Base-by-base conservation (phyloP, 345 rosid genomes). In the Rhizophora apiculata region DNA sequence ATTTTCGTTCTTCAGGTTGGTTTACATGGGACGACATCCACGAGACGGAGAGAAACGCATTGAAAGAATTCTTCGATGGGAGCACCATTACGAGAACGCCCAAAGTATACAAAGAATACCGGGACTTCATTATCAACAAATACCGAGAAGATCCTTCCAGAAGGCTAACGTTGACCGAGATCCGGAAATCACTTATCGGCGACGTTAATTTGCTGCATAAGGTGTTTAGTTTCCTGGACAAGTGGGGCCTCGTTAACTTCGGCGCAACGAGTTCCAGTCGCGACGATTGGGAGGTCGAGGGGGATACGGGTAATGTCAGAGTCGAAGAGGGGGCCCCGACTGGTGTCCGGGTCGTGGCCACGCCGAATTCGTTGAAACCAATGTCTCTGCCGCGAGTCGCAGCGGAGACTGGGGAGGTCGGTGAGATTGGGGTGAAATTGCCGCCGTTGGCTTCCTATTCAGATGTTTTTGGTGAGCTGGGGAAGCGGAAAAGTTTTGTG, bases 1-100 rank as follows among this genome's bases (percentile, higher is more conserved):
- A 10, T 60, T 62, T 65, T 59, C 10, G 19, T 27, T 62, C 24
- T 5, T 31, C 72, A 89, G 96, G 92, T 78, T 95, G 98, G 98
- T 95, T 95, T 74, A 65, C 82, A 36, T 95, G 99, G 99, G 89
- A 84, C 72, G 96, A 92, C 54, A 92, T 95, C 53, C 97, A 95
- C 86, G 94, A 90, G 68, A 88, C 84, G 2, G 99, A 95, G 81
- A 79, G 90, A 75, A 75, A 64, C 36, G 89, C 85, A 22, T 74
- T 95, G 59, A 82, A 74, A 62, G 98, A 92, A 70, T 92, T 92
- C 82, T 95, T 90, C 82, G 91, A 82, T 60, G 90, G 89, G 60
- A 86, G 84, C 78, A 92, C 99, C 20, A 85, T 92, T 57, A 87
- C 96, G 11, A 82, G 97, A 76, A 92, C 96, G 7, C 97, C 97